phyloP scores from a whole-genome alignment of 805 yeast genomes.

The Lipomyces mesembrius region DNA sequence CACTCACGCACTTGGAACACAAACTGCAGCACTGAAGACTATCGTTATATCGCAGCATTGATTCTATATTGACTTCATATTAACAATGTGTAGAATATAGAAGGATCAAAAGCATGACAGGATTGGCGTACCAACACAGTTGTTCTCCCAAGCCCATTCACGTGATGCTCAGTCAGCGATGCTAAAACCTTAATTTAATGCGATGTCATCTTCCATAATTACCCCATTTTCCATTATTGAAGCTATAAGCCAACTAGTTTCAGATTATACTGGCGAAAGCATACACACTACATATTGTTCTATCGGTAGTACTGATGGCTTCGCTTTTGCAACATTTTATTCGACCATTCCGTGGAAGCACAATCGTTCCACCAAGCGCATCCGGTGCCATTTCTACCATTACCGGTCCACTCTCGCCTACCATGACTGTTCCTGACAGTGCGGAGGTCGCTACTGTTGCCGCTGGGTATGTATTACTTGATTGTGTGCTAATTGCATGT shows the following conservation, averaged over 20 bases:
- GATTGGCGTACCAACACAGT: too few species aligned
- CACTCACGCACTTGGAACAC: too few species aligned
- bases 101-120: too few species aligned
- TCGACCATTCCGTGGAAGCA: conserved; percentile 9
- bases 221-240: not conserved
- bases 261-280: not conserved
- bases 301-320: conserved; percentile 4
- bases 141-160: too few species aligned
- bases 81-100: too few species aligned
- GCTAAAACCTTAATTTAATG: too few species aligned
- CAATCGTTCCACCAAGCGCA: conserved; percentile 10
- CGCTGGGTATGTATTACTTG: conserved; percentile 40
- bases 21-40: too few species aligned
- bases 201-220: too few species aligned
- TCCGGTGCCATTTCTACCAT: conserved; percentile 17
- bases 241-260: not conserved
- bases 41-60: too few species aligned
- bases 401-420: conserved; percentile 39
- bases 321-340: conserved; percentile 11
- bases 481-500: not conserved
- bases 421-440: conserved; percentile 49
- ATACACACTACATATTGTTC: not conserved
- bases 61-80: too few species aligned
- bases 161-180: too few species aligned
- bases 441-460: conserved; percentile 63